A percentile compares a stretch with the other conserved stretches of the same genome.
Evolutionary conservation across 2,329 filamentous ascomycete genomes (phyloP).

Genomic region (Fusarium newnesense): DNA sequence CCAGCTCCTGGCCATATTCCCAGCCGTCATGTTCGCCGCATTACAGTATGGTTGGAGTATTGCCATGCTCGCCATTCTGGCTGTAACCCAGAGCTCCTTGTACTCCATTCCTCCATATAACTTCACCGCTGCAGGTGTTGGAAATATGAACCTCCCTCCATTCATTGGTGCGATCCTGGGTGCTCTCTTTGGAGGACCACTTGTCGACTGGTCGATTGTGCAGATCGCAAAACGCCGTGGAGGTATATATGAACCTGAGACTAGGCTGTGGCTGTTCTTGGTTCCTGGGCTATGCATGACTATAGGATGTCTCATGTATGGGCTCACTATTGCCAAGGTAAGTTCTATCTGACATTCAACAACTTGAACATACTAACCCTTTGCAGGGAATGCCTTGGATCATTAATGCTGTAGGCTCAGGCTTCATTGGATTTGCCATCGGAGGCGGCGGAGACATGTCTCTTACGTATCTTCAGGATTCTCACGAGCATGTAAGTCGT

Average conservation of each 20-base stretch:
- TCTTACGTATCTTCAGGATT: conserved; percentile 33
- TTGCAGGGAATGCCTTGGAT: conserved; percentile 34
- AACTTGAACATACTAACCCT: accelerated
- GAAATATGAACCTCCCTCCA: conserved; percentile 36
- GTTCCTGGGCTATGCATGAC: conserved; percentile 24
- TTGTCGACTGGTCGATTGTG: conserved; percentile 27
- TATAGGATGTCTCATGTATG: conserved; percentile 33
- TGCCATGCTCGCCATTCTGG: conserved; percentile 33
- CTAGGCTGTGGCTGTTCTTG: conserved; percentile 31
- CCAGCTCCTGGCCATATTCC: conserved; percentile 1
- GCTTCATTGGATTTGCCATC: conserved; percentile 32
- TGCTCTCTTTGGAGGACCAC: conserved; percentile 15
- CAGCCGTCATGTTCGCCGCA: conserved; percentile 8
- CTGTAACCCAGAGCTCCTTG: conserved; percentile 15
- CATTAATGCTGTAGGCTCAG: conserved; percentile 30
- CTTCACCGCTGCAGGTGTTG: conserved; percentile 23
- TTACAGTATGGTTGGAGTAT: conserved; percentile 24
- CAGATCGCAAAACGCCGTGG: conserved; percentile 21
- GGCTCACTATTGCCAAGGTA: conserved; percentile 29
- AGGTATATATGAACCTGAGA: conserved; percentile 35
- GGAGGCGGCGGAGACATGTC: conserved; percentile 32
- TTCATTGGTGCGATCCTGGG: conserved; percentile 26
- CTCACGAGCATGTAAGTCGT: conserved; percentile 23
- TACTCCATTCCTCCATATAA: conserved; percentile 24
- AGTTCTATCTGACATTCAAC: accelerated